A percentile compares a stretch with the other conserved stretches of the same genome.
Evolutionary conservation across 345 rosid genomes (phyloP).

Genomic region (Gossypium thurberi): DNA sequence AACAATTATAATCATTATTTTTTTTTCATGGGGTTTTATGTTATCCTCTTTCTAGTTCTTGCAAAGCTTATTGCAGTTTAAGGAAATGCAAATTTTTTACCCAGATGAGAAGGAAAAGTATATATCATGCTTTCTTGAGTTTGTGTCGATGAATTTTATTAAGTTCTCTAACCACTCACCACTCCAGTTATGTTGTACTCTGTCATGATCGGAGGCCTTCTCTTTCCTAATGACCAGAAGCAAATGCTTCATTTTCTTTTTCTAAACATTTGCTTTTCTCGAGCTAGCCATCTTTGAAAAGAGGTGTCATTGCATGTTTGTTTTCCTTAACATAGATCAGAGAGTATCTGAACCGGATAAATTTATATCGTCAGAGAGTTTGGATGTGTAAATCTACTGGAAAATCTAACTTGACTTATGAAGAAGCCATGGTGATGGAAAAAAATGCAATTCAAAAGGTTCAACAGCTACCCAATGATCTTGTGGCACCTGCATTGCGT

Average conservation of each 20-base stretch:
- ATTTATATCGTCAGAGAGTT: slow-evolving; percentile 69
- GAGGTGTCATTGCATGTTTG: slow-evolving; percentile 15
- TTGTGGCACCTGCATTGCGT: slow-evolving; percentile 57
- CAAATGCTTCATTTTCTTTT: not conserved
- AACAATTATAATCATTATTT: not conserved
- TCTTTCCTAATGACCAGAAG: slow-evolving; percentile 7
- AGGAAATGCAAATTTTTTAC: not conserved
- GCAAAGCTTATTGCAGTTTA: not conserved
- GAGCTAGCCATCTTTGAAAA: not conserved
- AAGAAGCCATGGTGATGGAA: slow-evolving; percentile 96
- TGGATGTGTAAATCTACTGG: slow-evolving; percentile 90
- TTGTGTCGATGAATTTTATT: not conserved
- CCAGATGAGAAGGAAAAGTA: not conserved
- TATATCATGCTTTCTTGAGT: not conserved
- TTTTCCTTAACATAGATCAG: slow-evolving; percentile 47
- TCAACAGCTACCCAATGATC: slow-evolving; percentile 66
- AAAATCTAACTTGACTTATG: slow-evolving; percentile 74
- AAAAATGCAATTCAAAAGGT: slow-evolving; percentile 60
- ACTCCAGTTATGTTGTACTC: not conserved
- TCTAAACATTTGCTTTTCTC: not conserved
- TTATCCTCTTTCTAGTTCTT: slow-evolving; percentile 4
- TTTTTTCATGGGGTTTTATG: not conserved
- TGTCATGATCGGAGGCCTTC: not conserved
- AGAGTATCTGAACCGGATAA: slow-evolving; percentile 62
- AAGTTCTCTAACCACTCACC: not conserved